phyloP scores from a whole-genome alignment of 768 basidiomycete genomes.

The button mushroom (Agaricus bisporus) region DNA sequence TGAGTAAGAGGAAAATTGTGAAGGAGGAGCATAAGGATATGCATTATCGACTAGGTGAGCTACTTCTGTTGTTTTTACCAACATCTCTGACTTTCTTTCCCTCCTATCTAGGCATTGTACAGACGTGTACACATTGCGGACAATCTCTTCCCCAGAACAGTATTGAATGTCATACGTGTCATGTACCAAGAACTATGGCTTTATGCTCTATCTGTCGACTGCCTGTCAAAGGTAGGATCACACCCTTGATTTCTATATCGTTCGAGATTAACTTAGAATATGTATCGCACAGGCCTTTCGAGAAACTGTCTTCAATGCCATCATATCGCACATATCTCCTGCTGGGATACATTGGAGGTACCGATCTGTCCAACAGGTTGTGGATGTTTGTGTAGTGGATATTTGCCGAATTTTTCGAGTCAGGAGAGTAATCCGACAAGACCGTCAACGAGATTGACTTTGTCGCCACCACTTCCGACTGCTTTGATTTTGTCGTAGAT shows the following conservation, averaged over 20 bases:
- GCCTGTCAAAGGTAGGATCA: slow-evolving; percentile 58
- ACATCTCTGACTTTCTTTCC: background rate
- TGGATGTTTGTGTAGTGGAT: slow-evolving; percentile 51
- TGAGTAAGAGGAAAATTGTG: slow-evolving; percentile 26
- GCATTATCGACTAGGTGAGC: slow-evolving; percentile 30
- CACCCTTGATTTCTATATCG: background rate
- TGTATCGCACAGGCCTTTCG: slow-evolving; percentile 46
- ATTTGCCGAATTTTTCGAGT: background rate
- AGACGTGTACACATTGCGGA: slow-evolving; percentile 33
- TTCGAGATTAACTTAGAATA: slow-evolving; percentile 1
- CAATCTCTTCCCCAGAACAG: slow-evolving; percentile 25
- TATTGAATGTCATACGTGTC: slow-evolving; percentile 37
- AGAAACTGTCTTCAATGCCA: slow-evolving; percentile 54
- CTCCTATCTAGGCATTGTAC: slow-evolving; percentile 36
- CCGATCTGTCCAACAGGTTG: slow-evolving; percentile 62
- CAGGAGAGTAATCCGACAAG: slow-evolving; percentile 23
- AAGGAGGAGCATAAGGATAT: slow-evolving; percentile 14
- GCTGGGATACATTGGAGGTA: slow-evolving; percentile 48
- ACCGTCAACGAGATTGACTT: slow-evolving; percentile 24
- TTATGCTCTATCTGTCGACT: slow-evolving; percentile 71
- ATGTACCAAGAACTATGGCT: slow-evolving; percentile 36
- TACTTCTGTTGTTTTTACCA: background rate
- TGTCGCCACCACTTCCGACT: slow-evolving; percentile 18
- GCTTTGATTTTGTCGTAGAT: background rate
- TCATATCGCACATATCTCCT: slow-evolving; percentile 62